phyloP scores from a whole-genome alignment of 192 early-diverging fungal genomes.

The Backusella mclennaniae region DNA sequence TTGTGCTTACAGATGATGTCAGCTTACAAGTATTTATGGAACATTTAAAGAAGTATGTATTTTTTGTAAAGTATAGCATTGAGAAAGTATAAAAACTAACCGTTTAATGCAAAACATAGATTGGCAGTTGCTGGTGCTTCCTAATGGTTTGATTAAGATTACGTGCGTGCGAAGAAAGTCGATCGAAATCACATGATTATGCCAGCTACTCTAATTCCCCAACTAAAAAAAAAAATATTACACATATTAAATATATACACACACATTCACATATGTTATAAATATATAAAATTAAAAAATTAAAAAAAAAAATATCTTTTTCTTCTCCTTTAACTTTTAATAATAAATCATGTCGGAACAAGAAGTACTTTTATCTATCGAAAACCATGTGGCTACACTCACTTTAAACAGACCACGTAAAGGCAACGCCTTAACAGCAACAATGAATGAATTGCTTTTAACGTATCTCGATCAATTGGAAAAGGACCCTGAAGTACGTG shows the following conservation, averaged over 20 bases:
- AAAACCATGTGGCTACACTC: conserved; percentile 44
- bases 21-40: conserved; percentile 97
- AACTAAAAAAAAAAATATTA: neutral
- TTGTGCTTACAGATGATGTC: conserved; percentile 98
- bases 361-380: conserved; percentile 10
- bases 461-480: conserved; percentile 40
- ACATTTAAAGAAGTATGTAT: conserved; percentile 75
- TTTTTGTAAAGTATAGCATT: neutral
- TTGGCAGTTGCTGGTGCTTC: conserved; percentile 23
- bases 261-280: neutral
- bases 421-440: conserved; percentile 52
- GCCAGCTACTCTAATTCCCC: neutral
- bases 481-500: conserved; percentile 44
- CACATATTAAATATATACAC: neutral
- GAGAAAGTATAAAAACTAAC: neutral
- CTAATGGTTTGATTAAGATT: conserved; percentile 12
- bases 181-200: neutral
- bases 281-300: neutral
- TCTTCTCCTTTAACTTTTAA: neutral
- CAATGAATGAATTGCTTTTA: conserved; percentile 46
- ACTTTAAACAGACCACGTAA: conserved; percentile 51
- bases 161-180: conserved; percentile 1
- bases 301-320: neutral
- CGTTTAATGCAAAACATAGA: conserved; percentile 1
- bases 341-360: conserved; percentile 7